Percentiles rank a stretch among this genome's conserved stretches.
These are phyloP conservation scores for Rhodosorus marinus DNA, from an alignment of 23 red algal genomes.

Conservation along the genomic window DNA sequence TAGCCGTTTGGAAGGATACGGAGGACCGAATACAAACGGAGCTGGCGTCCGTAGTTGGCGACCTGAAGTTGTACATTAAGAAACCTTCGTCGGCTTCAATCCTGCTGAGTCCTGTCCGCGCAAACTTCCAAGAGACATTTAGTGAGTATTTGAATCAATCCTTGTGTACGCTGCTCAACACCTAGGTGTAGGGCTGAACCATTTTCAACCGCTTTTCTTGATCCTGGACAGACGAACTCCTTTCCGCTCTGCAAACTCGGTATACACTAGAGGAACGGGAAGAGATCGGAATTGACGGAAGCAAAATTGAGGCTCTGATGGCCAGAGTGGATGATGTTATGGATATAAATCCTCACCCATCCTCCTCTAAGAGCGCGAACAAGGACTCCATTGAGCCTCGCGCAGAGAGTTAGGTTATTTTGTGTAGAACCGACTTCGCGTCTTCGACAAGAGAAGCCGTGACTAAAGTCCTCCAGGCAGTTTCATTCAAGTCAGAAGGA, in stretches of 20 bases:
- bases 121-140: slow-evolving; percentile 20
- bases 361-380: too few relatives aligned
- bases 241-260: slow-evolving; percentile 40
- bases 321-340: slow-evolving; percentile 26
- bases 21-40: too few relatives aligned
- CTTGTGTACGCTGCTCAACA: not conserved
- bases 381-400: too few relatives aligned
- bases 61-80: slow-evolving; percentile 49
- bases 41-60: slow-evolving; percentile 13
- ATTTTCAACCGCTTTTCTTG: not conserved
- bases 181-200: not conserved
- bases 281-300: slow-evolving; percentile 49
- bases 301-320: slow-evolving; percentile 16
- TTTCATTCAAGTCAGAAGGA: too few relatives aligned
- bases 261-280: slow-evolving; percentile 82
- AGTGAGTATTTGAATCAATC: not conserved
- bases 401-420: too few relatives aligned
- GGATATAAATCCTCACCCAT: too few relatives aligned
- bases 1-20: slow-evolving; percentile 28
- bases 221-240: slow-evolving; percentile 11
- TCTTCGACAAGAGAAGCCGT: too few relatives aligned
- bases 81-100: slow-evolving; percentile 29
- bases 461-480: too few relatives aligned
- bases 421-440: too few relatives aligned
- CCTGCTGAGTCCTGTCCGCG: slow-evolving; percentile 26